Evolutionary conservation across 345 rosid genomes (phyloP).

Genomic region (Diplotaxis tenuifolia): DNA sequence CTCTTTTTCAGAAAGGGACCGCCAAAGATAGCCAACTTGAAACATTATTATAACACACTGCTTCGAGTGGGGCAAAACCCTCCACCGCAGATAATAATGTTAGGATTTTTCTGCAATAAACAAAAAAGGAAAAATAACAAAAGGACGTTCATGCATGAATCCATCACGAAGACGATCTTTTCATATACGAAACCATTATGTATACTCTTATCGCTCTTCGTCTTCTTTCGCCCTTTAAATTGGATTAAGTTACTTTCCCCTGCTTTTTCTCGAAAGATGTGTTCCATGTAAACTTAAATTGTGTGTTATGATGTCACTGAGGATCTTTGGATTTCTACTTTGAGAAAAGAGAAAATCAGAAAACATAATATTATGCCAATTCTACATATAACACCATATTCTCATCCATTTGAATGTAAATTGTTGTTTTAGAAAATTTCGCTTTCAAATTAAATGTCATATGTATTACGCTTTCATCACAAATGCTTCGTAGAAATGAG

Average conservation of each 20-base stretch:
- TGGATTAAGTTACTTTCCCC: conserved; percentile 9
- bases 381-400: neutral
- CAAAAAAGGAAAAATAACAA: neutral
- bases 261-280: conserved; percentile 10
- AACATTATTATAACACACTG: conserved; percentile 32
- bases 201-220: conserved; percentile 32
- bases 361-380: neutral
- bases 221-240: conserved; percentile 19
- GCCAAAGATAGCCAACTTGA: conserved; percentile 27
- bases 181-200: conserved; percentile 26
- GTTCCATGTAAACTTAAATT: neutral
- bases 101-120: neutral
- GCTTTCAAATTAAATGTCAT: neutral
- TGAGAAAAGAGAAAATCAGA: neutral
- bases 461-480: neutral
- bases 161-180: conserved; percentile 22
- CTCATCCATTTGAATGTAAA: neutral
- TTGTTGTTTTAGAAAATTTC: neutral
- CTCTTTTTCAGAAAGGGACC: conserved; percentile 36
- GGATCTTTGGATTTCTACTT: neutral
- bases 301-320: neutral
- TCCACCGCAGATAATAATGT: conserved; percentile 22
- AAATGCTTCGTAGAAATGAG: neutral
- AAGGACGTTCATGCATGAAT: conserved; percentile 35
- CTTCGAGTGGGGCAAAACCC: conserved; percentile 37